Percentiles rank a stretch among this genome's conserved stretches.
phyloP scores from a whole-genome alignment of 2,329 filamentous ascomycete species.

The Verticillium tricorpus region DNA sequence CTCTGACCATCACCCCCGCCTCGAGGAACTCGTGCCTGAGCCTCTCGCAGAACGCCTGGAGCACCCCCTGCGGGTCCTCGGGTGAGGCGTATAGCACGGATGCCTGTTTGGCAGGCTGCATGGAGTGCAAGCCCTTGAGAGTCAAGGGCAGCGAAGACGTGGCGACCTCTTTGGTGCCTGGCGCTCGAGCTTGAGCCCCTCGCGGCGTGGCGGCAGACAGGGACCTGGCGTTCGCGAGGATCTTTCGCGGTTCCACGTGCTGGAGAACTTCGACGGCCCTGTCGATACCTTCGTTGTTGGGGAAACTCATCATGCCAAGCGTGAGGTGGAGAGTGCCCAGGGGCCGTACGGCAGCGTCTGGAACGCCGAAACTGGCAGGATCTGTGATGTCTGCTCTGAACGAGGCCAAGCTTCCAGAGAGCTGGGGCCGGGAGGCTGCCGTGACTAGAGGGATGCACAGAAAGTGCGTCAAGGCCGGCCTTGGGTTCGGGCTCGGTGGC shows the following conservation, averaged over 20 bases:
- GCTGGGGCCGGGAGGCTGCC: slow-evolving; percentile 53
- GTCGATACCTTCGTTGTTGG: slow-evolving; percentile 38
- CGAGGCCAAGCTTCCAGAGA: slow-evolving; percentile 55
- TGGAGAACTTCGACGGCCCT: slow-evolving; percentile 35
- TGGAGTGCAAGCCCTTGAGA: slow-evolving; percentile 53
- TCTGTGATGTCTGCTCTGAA: slow-evolving; percentile 58
- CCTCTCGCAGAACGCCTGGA: slow-evolving; percentile 54
- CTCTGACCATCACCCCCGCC: slow-evolving; percentile 50
- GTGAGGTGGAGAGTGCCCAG: slow-evolving; percentile 80
- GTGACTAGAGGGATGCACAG: slow-evolving; percentile 71
- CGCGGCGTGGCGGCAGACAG: slow-evolving; percentile 12
- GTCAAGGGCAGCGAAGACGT: slow-evolving; percentile 33
- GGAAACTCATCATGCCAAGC: slow-evolving; percentile 77
- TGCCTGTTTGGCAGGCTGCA: slow-evolving; percentile 51
- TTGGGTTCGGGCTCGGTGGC: slow-evolving; percentile 28
- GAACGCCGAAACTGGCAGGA: slow-evolving; percentile 42
- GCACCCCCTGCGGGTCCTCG: slow-evolving; percentile 41
- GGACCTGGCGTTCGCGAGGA: slow-evolving; percentile 25
- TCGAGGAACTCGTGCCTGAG: slow-evolving; percentile 51
- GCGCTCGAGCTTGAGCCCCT: slow-evolving; percentile 4
- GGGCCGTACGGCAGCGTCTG: slow-evolving; percentile 66
- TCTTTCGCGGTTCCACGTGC: slow-evolving; percentile 31
- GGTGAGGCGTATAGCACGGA: slow-evolving; percentile 65
- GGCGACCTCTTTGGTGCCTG: not conserved
- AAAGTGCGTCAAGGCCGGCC: slow-evolving; percentile 63